Evolutionary conservation across 768 basidiomycete genomes (phyloP).

Genomic region (Dacryopinax spathularia): DNA sequence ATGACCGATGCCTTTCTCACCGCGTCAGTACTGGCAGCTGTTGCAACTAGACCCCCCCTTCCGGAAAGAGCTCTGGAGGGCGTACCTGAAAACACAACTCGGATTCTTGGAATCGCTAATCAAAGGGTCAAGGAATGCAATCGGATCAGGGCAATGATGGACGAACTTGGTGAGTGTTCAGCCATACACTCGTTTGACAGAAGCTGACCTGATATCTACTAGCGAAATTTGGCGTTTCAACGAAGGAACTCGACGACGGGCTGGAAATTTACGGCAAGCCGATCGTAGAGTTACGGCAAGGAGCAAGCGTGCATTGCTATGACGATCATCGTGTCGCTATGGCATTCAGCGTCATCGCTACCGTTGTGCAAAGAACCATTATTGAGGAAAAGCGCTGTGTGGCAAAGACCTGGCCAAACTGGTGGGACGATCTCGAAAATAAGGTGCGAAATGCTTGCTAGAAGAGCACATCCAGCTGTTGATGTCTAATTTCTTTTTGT

Average conservation of each 20-base stretch:
- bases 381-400: conserved; percentile 96
- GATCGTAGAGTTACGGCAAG: conserved; percentile 43
- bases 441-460: too few species aligned
- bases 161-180: conserved; percentile 56
- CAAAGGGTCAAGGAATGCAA: conserved; percentile 98
- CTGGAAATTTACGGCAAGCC: conserved; percentile 77
- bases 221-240: conserved; percentile 93
- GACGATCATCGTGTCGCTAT: conserved; percentile 98
- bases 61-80: conserved; percentile 32
- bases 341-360: conserved; percentile 85
- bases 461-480: not conserved
- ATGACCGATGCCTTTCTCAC: conserved; percentile 99
- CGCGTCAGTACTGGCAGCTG: conserved; percentile 81
- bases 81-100: conserved; percentile 35
- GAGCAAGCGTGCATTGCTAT: conserved; percentile 84
- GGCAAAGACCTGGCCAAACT: conserved; percentile 99
- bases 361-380: conserved; percentile 56
- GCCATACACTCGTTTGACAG: not conserved
- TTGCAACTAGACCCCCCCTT: conserved; percentile 38
- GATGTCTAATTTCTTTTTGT: not conserved
- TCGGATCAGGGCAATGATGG: conserved; percentile 90
- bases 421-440: conserved; percentile 97
- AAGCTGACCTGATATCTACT: conserved; percentile 1
- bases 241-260: conserved; percentile 83
- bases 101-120: conserved; percentile 91